Percentiles rank a stretch among this genome's conserved stretches.
phyloP scores from a whole-genome alignment of 2,329 filamentous ascomycete genomes.

The Zymoseptoria ardabiliae region DNA sequence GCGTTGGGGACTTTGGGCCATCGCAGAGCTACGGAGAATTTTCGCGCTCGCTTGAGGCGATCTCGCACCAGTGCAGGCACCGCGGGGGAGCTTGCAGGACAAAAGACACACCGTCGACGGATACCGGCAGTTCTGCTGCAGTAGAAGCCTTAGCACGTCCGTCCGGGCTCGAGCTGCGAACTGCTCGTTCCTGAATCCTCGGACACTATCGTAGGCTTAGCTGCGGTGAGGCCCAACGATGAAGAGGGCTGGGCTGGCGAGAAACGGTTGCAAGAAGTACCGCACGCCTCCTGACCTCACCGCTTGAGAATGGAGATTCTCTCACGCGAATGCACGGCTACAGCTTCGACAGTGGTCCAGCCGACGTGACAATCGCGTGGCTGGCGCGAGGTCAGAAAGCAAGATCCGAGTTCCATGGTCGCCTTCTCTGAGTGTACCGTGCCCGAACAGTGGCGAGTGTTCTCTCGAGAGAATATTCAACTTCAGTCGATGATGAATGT shows the following conservation, averaged over 20 bases:
- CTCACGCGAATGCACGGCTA: background rate
- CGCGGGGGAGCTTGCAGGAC: background rate
- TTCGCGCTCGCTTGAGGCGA: background rate
- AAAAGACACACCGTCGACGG: background rate
- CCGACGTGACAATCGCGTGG: background rate
- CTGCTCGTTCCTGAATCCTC: background rate
- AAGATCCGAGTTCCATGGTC: background rate
- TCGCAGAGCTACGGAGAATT: background rate
- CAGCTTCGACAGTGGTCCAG: background rate
- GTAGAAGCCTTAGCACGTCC: background rate
- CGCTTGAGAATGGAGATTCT: background rate
- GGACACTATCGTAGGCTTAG: background rate
- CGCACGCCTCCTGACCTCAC: background rate
- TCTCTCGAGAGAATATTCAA: background rate
- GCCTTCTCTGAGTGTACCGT: background rate
- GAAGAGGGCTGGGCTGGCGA: background rate
- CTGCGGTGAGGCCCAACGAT: background rate
- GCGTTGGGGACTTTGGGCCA: background rate
- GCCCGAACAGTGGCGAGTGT: background rate
- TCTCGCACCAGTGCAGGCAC: background rate
- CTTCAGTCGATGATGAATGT: background rate
- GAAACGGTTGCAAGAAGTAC: background rate
- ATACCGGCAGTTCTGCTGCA: background rate
- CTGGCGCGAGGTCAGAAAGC: background rate
- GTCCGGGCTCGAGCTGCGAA: background rate